These are phyloP conservation scores for Afroboletus lepidellus DNA, from an alignment of 1,284 basidiomycete genomes.

Conservation along the genomic window DNA sequence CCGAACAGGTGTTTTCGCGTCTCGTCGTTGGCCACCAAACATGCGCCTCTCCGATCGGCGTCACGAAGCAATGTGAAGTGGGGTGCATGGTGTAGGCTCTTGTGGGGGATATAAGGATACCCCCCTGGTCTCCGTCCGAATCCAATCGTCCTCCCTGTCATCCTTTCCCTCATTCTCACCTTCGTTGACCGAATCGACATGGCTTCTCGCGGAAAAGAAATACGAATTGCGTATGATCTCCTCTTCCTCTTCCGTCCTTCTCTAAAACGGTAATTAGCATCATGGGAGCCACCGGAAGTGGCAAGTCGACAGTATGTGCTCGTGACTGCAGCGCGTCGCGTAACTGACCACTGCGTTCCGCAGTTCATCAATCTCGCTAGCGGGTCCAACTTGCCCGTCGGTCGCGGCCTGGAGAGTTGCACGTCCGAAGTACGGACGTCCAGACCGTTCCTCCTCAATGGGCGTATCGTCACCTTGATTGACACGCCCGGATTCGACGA, in stretches of 20 bases:
- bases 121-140: conserved; percentile 1
- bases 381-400: conserved; percentile 35
- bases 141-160: neutral
- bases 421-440: conserved; percentile 36
- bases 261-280: conserved; percentile 30
- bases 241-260: neutral
- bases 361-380: conserved; percentile 39
- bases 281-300: conserved; percentile 47
- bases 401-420: conserved; percentile 36
- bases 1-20: conserved; percentile 17
- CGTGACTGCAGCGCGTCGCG: neutral
- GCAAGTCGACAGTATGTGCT: conserved; percentile 42
- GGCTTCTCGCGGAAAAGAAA: conserved; percentile 30
- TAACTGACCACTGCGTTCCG: neutral
- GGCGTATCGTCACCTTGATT: conserved; percentile 34
- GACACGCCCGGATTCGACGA: conserved; percentile 46
- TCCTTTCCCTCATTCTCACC: neutral
- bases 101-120: conserved; percentile 20
- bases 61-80: conserved; percentile 15
- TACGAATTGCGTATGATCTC: conserved; percentile 33
- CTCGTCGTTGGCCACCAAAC: conserved; percentile 12
- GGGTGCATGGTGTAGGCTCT: conserved; percentile 9
- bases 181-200: conserved; percentile 16
- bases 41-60: conserved; percentile 13
- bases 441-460: conserved; percentile 32